A percentile compares a stretch with the other conserved stretches of the same genome.
phyloP scores from a whole-genome alignment of 495 filamentous ascomycete species.

The Cercophora samala region DNA sequence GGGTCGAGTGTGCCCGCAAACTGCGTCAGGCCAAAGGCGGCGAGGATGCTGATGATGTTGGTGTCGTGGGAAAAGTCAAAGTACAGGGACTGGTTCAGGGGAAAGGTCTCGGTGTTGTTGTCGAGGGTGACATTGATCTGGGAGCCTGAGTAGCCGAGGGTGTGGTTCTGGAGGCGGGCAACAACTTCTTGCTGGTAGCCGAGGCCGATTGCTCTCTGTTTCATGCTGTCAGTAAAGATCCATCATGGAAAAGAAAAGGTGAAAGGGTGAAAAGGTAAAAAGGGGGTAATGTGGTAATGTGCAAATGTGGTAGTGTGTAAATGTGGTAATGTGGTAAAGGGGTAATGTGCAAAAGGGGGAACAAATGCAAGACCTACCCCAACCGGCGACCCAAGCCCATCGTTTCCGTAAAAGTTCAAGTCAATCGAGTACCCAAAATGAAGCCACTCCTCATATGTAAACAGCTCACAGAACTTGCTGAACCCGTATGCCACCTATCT shows the following conservation, averaged over 20 bases:
- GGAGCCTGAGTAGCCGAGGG: constrained; percentile 48
- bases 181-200: constrained; percentile 62
- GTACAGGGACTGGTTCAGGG: constrained; percentile 62
- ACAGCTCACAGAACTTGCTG: constrained; percentile 70
- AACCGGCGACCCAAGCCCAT: constrained; percentile 56
- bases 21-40: constrained; percentile 72
- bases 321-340: neutral
- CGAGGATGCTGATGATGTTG: constrained; percentile 67
- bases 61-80: constrained; percentile 89
- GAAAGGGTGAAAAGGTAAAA: neutral
- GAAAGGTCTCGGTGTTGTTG: constrained; percentile 59
- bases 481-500: constrained; percentile 52
- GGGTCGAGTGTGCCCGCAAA: constrained; percentile 49
- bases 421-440: constrained; percentile 70
- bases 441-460: constrained; percentile 66
- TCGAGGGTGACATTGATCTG: constrained; percentile 71
- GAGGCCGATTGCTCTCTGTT: constrained; percentile 55
- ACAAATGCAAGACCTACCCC: constrained; percentile 33
- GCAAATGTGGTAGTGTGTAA: neutral
- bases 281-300: neutral
- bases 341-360: neutral
- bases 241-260: no score
- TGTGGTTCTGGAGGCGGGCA: constrained; percentile 55
- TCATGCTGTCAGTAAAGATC: neutral
- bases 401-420: constrained; percentile 56